phyloP scores from a whole-genome alignment of 2,329 filamentous ascomycete genomes.

The Colletotrichum tamarilloi region DNA sequence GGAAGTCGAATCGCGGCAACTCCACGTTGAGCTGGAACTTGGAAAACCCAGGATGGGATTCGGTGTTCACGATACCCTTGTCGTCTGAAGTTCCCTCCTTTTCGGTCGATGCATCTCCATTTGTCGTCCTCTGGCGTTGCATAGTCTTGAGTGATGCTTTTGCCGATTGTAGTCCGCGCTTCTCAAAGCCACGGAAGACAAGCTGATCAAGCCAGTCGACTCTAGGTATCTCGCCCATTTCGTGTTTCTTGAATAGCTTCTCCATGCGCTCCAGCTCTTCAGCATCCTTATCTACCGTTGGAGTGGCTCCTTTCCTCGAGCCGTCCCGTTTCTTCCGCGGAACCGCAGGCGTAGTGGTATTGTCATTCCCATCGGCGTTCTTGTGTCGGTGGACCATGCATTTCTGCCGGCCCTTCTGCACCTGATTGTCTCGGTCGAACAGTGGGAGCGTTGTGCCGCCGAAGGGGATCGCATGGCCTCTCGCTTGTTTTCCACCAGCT shows the following conservation, averaged over 20 bases:
- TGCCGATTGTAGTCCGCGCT: conserved; percentile 73
- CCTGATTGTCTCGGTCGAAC: conserved; percentile 92
- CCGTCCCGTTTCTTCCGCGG: conserved; percentile 63
- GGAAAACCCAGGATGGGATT: conserved; percentile 60
- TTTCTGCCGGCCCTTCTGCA: conserved; percentile 93
- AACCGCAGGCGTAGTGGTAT: conserved; percentile 80
- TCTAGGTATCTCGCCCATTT: conserved; percentile 94
- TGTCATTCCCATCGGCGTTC: conserved; percentile 85
- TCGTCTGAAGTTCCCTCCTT: conserved; percentile 40
- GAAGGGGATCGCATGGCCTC: conserved; percentile 87
- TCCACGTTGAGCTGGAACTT: conserved; percentile 90
- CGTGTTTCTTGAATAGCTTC: conserved; percentile 93
- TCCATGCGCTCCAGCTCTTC: conserved; percentile 92
- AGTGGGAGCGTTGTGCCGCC: conserved; percentile 91
- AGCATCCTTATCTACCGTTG: conserved; percentile 73
- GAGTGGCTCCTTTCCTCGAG: conserved; percentile 59
- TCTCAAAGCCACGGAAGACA: conserved; percentile 91
- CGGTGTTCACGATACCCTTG: conserved; percentile 46
- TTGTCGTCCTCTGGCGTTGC: conserved; percentile 57
- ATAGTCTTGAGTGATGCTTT: conserved; percentile 71
- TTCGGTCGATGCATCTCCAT: conserved; percentile 51
- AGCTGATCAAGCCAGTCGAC: conserved; percentile 97
- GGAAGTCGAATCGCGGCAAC: conserved; percentile 93
- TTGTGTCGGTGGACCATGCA: conserved; percentile 86
- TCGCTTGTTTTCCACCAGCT: conserved; percentile 74